Evolutionary conservation across 2,329 filamentous ascomycete species (phyloP).

Genomic region (Nigrospora oryzae): DNA sequence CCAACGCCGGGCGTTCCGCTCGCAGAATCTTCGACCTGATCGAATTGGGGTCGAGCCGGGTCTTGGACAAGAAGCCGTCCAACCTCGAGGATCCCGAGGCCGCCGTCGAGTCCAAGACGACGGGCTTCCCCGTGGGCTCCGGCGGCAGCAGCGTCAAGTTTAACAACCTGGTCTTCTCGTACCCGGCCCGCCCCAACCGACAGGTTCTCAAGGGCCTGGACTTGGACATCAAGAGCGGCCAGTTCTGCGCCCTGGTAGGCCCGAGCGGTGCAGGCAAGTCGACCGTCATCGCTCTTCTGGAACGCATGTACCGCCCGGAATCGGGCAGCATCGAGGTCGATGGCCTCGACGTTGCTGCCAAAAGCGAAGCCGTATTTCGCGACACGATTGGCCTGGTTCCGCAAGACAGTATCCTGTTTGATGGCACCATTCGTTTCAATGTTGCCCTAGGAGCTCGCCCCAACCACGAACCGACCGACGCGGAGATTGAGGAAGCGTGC

Average conservation of each 20-base stretch:
- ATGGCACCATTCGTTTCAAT: conserved; percentile 48
- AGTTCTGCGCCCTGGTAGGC: conserved; percentile 34
- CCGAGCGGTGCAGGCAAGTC: conserved; percentile 38
- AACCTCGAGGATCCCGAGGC: conserved; percentile 16
- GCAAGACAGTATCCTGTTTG: conserved; percentile 50
- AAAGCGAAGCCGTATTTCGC: conserved; percentile 35
- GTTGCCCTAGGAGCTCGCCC: conserved; percentile 46
- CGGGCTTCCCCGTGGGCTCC: conserved; percentile 6
- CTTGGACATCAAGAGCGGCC: conserved; percentile 25
- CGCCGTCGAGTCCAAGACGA: conserved; percentile 12
- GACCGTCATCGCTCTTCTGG: conserved; percentile 36
- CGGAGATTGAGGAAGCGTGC: conserved; percentile 59
- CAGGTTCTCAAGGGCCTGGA: conserved; percentile 34
- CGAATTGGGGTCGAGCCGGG: conserved; percentile 27
- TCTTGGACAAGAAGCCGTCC: conserved; percentile 6
- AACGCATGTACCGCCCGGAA: conserved; percentile 44
- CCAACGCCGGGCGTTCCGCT: conserved; percentile 54
- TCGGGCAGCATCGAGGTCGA: conserved; percentile 44
- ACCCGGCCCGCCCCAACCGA: conserved; percentile 48
- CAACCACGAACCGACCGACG: conserved; percentile 43
- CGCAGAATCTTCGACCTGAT: conserved; percentile 46
- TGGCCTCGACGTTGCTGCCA: conserved; percentile 33
- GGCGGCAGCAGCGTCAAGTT: conserved; percentile 36
- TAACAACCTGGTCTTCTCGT: conserved; percentile 48
- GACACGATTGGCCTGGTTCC: conserved; percentile 47